Evolutionary conservation across 495 filamentous ascomycete genomes (phyloP), one percentile per base, ranked within the genome.

Genomic region (Pyronema omphalodes): DNA sequence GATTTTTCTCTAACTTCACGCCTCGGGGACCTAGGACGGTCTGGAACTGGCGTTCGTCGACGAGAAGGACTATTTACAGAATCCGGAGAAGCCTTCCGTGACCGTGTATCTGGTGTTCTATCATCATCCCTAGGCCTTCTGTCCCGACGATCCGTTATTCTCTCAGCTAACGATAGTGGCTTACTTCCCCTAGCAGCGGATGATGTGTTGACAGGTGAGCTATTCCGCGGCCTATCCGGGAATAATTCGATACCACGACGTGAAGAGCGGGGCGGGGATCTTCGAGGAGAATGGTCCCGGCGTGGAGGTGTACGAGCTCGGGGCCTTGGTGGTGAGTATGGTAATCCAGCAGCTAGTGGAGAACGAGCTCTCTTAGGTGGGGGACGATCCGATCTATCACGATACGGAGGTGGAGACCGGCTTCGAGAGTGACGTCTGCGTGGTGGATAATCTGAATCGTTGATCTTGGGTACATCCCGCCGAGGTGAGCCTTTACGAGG

Each of bases 1-100:
- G 61, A 47, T 11, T 36, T 57, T n/a, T 56, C 59, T 40, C 50
- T 44, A 18, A 43, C 46, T 14, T 58, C 59, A 33, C 48, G 56
- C 33, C 46, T 55, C 23, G 17, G 44, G 4, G 37, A 40, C 52
- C 52, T 37, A 40, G 44, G 37, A 9, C 34, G 41, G 14, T 43
- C 41, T 12, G 47, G 48, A n/a, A 44, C 46, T 14, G 49, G 54
- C 29, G 11, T 56, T 55, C 23, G 53, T 49, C 47, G 47, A 50
- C 44, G 44, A 19, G 44, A 19, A 14, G 44, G 44, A 19, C 47
- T 36, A 3, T 12, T 9, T n/a, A 4, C 12, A 15, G 47, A 47
- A 14, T 47, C 47, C 17, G 9, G 47, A 23, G 47, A 36, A 12
- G 9, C 7, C 4, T 34, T 36, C 11, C 47, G 47, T 50, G 11